A percentile compares a stretch with the other conserved stretches of the same genome.
These are phyloP conservation scores for Lolium multiflorum DNA, from an alignment of 176 grass and related monocot genomes.

Conservation along the genomic window DNA sequence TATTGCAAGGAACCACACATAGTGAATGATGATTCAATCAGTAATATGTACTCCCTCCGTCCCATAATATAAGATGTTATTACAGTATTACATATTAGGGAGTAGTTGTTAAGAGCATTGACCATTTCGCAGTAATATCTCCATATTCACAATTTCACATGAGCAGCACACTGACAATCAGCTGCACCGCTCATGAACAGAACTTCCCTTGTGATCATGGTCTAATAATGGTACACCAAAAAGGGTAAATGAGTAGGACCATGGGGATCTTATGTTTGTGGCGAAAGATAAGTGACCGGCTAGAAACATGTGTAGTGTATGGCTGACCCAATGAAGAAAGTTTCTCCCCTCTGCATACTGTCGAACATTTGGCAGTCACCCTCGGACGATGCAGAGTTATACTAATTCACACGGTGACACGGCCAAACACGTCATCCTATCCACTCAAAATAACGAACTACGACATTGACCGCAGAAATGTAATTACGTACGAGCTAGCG, in stretches of 20 bases:
- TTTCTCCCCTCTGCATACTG: not conserved
- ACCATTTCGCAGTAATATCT: not conserved
- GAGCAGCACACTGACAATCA: not conserved
- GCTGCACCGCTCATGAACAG: not conserved
- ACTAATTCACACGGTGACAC: not conserved
- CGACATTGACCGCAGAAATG: not conserved
- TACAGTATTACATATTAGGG: too few relatives aligned
- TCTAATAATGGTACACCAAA: not conserved
- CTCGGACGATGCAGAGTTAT: not conserved
- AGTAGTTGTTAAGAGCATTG: not conserved
- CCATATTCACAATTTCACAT: not conserved
- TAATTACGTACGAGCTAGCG: conserved; percentile 7
- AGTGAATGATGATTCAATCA: not conserved
- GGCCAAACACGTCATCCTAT: not conserved
- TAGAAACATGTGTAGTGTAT: too few relatives aligned
- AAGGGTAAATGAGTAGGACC: too few relatives aligned
- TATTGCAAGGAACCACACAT: not conserved
- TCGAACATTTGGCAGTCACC: not conserved
- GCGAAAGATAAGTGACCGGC: too few relatives aligned
- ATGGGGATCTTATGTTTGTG: too few relatives aligned
- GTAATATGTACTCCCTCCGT: not conserved
- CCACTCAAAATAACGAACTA: not conserved
- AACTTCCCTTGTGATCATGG: not conserved
- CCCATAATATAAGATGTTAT: too few relatives aligned
- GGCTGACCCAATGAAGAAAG: too few relatives aligned